Percentiles rank a stretch among this genome's conserved stretches.
Conservation (phyloP, 805 yeast species). For the Pichia ethanolica region DNA sequence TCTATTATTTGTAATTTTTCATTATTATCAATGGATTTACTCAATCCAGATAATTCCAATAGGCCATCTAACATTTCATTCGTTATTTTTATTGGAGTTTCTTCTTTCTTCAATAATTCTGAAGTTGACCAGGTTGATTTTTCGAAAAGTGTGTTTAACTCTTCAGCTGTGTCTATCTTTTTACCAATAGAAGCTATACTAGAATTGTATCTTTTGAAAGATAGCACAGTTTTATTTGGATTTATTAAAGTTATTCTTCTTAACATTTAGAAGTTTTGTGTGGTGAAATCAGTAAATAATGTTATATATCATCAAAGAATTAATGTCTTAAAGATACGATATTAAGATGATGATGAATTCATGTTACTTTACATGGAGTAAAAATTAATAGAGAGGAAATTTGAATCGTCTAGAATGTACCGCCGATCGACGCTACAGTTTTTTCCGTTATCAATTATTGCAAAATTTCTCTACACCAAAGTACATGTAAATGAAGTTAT, state of each 20-base stretch:
- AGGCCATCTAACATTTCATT: constrained; percentile 25
- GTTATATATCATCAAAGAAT: no score
- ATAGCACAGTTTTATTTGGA: no score
- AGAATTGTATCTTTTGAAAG: not conserved
- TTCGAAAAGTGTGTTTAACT: constrained; percentile 15
- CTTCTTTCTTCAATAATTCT: constrained; percentile 13
- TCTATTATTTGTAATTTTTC: constrained; percentile 27
- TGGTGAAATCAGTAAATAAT: no score
- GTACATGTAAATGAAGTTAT: no score
- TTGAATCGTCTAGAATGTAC: no score
- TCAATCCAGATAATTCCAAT: constrained; percentile 43
- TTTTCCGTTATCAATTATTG: not conserved
- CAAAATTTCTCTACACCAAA: no score
- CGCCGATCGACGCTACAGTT: not conserved
- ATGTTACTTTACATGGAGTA: no score
- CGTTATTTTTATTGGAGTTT: constrained; percentile 9
- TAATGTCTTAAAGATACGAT: no score
- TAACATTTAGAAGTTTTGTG: no score
- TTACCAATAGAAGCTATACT: constrained; percentile 7
- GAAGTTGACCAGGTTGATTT: constrained; percentile 23
- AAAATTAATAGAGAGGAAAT: no score
- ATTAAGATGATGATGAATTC: no score
- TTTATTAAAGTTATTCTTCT: no score
- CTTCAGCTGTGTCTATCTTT: constrained; percentile 9
- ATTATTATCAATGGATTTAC: constrained; percentile 21